Percentiles rank a stretch among this genome's conserved stretches.
phyloP scores from a whole-genome alignment of 768 basidiomycete genomes.

The Rhizopogon rudus region DNA sequence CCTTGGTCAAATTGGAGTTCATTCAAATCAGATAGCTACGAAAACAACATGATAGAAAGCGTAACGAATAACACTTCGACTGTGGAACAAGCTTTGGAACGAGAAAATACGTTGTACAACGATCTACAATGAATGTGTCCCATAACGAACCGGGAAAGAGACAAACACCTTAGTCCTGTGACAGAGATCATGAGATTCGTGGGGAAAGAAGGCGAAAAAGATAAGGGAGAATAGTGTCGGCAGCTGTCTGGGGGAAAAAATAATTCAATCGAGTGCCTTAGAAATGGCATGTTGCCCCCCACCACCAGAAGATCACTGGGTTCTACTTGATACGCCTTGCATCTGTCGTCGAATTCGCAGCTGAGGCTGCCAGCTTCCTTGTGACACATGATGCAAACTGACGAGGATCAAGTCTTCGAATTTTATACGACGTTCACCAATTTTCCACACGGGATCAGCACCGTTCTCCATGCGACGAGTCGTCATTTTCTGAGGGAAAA shows the following conservation, averaged over 20 bases:
- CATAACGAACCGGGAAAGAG: too few relatives aligned
- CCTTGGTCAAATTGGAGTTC: not conserved
- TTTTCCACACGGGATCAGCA: slow-evolving; percentile 49
- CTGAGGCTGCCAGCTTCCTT: slow-evolving; percentile 77
- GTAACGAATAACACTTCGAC: not conserved
- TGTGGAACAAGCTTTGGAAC: not conserved
- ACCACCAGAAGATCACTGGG: not conserved
- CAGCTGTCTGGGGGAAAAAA: not conserved
- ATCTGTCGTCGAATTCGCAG: slow-evolving; percentile 36
- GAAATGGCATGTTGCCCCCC: not conserved
- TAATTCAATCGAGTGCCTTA: not conserved
- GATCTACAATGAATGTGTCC: not conserved
- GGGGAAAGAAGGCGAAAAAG: not conserved
- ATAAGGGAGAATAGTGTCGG: not conserved
- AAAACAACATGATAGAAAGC: not conserved
- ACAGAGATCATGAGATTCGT: not conserved
- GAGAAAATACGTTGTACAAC: too few relatives aligned
- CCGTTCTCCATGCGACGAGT: slow-evolving; percentile 49
- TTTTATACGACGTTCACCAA: slow-evolving; percentile 49
- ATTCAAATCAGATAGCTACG: not conserved
- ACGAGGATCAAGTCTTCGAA: slow-evolving; percentile 65
- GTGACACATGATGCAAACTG: slow-evolving; percentile 73
- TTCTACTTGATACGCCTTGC: not conserved
- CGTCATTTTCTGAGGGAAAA: slow-evolving; percentile 41
- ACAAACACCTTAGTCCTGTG: not conserved